Evolutionary conservation across 2,329 filamentous ascomycete species (phyloP).

Genomic region (Aaosphaeria pasadenensis): DNA sequence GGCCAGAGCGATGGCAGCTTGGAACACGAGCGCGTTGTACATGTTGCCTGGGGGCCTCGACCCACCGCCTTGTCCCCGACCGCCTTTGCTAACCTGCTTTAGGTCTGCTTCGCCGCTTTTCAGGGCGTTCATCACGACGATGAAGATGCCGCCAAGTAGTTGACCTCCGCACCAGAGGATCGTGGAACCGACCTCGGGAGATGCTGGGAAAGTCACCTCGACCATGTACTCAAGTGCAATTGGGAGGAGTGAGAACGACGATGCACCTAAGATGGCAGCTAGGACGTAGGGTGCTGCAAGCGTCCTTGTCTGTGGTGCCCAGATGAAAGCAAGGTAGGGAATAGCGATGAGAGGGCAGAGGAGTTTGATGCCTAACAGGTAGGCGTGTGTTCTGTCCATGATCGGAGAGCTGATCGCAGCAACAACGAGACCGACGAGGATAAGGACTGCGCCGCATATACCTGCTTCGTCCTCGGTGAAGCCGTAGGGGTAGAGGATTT

Average conservation of each 20-base stretch:
- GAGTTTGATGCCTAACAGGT: conserved; percentile 68
- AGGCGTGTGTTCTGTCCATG: conserved; percentile 80
- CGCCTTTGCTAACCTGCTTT: conserved; percentile 24
- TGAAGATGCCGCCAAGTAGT: conserved; percentile 78
- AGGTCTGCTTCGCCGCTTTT: conserved; percentile 39
- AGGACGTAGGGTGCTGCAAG: conserved; percentile 72
- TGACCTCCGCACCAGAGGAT: conserved; percentile 86
- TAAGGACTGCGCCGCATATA: conserved; percentile 84
- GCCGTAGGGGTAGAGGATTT: conserved; percentile 82
- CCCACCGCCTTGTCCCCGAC: conserved; percentile 15
- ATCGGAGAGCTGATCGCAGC: conserved; percentile 77
- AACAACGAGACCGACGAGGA: conserved; percentile 78
- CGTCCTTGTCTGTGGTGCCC: conserved; percentile 64
- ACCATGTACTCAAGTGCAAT: conserved; percentile 83
- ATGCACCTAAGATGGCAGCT: conserved; percentile 72
- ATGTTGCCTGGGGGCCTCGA: conserved; percentile 65
- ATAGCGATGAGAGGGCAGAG: conserved; percentile 71
- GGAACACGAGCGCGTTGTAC: conserved; percentile 72
- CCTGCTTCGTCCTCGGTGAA: conserved; percentile 82
- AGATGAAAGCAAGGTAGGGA: conserved; percentile 76
- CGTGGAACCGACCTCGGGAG: conserved; percentile 79
- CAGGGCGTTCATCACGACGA: conserved; percentile 77
- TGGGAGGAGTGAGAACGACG: conserved; percentile 77
- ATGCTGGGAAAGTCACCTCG: conserved; percentile 82
- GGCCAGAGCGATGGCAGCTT: conserved; percentile 66